phyloP scores from a whole-genome alignment of 106 monocot genomes.

The Dendrobium huoshanense region DNA sequence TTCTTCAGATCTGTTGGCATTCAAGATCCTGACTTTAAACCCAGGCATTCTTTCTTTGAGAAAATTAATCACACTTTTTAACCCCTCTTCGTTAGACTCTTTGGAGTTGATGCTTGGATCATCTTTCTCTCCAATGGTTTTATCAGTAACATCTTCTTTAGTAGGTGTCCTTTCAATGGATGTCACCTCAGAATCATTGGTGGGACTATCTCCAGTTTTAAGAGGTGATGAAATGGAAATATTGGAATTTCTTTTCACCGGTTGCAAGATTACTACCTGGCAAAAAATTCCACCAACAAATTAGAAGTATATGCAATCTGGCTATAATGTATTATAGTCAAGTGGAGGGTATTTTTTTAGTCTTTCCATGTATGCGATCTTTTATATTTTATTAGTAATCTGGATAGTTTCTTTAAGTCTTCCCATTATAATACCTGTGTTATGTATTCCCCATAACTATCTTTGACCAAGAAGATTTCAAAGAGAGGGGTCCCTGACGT shows the following conservation, averaged over 20 bases:
- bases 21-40: slow-evolving; percentile 74
- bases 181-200: slow-evolving; percentile 21
- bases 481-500: slow-evolving; percentile 72
- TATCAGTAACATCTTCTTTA: slow-evolving; percentile 13
- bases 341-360: too few relatives aligned
- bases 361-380: not conserved
- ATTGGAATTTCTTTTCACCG: slow-evolving; percentile 46
- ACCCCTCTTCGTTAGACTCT: slow-evolving; percentile 59
- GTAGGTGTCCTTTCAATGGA: slow-evolving; percentile 15
- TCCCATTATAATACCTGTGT: slow-evolving; percentile 48
- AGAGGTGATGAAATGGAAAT: slow-evolving; percentile 23
- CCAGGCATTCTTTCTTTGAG: slow-evolving; percentile 78
- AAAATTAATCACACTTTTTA: slow-evolving; percentile 70
- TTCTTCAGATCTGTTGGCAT: slow-evolving; percentile 49
- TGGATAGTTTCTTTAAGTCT: not conserved
- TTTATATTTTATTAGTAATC: not conserved
- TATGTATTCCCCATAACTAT: slow-evolving; percentile 54
- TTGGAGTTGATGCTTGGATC: slow-evolving; percentile 17
- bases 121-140: slow-evolving; percentile 11
- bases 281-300: slow-evolving; percentile 10
- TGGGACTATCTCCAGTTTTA: slow-evolving; percentile 15
- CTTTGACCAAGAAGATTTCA: slow-evolving; percentile 88
- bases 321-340: not conserved
- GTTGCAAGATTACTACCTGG: slow-evolving; percentile 72
- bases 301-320: not conserved